A percentile compares a stretch with the other conserved stretches of the same genome.
Evolutionary conservation across 2,329 filamentous ascomycete species (phyloP).

Genomic region (Hymenoscyphus occultus): DNA sequence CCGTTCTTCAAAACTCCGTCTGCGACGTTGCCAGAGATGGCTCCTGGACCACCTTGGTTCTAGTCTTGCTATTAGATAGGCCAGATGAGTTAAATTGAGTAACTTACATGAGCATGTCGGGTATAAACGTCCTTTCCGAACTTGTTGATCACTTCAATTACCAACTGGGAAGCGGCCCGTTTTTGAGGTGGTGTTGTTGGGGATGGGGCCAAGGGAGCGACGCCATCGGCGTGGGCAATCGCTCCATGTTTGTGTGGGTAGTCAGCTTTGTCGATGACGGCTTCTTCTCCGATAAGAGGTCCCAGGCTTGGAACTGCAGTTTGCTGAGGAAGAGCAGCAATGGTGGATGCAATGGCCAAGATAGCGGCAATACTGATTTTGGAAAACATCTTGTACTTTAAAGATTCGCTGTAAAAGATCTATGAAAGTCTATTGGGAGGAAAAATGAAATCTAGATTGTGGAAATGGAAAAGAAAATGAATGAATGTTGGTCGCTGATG

Average conservation of each 20-base stretch:
- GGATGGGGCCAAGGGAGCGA: not conserved
- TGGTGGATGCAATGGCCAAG: not conserved
- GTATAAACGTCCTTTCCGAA: not conserved
- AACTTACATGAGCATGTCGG: not conserved
- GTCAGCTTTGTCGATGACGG: not conserved
- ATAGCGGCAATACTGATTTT: not conserved
- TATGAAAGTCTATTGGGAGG: not conserved
- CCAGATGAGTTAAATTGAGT: not conserved
- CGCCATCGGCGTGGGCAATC: not conserved
- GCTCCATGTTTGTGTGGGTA: slow-evolving; percentile 2
- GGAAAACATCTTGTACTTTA: not conserved
- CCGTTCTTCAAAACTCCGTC: not conserved
- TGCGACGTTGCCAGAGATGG: not conserved
- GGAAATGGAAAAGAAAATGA: not conserved
- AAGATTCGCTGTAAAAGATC: not conserved
- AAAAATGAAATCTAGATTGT: not conserved
- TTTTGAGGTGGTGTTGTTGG: not conserved
- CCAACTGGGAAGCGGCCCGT: not conserved
- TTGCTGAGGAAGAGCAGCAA: not conserved
- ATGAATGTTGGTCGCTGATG: not conserved
- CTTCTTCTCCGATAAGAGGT: not conserved
- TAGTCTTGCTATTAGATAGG: not conserved
- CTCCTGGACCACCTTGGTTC: not conserved
- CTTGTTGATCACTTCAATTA: not conserved
- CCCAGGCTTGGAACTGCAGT: not conserved